A percentile compares a stretch with the other conserved stretches of the same genome.
phyloP scores from a whole-genome alignment of 768 basidiomycete genomes.

The Tricholoma hemisulphureum region DNA sequence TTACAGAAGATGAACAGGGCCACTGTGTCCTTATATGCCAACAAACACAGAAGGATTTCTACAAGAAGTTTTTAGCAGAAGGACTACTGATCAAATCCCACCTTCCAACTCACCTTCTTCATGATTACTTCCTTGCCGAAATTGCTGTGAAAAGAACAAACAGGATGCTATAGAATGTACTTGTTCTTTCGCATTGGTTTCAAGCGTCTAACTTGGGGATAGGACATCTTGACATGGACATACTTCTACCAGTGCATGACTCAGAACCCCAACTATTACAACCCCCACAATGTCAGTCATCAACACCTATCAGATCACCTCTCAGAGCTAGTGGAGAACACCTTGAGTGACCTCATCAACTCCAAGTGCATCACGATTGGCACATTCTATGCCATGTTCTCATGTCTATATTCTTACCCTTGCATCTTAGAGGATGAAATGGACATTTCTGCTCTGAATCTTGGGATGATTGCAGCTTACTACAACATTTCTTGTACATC shows the following conservation, averaged over 20 bases:
- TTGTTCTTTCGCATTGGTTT: constrained; percentile 10
- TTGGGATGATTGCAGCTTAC: constrained; percentile 98
- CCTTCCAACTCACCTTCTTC: constrained; percentile 82
- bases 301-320: constrained; percentile 94
- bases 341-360: constrained; percentile 84
- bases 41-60: constrained; percentile 97
- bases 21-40: constrained; percentile 98
- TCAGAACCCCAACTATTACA: constrained; percentile 95
- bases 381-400: constrained; percentile 25
- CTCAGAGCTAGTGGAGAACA: constrained; percentile 93
- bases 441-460: constrained; percentile 87
- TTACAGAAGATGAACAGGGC: constrained; percentile 81
- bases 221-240: constrained; percentile 98
- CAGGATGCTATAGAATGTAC: constrained; percentile 97
- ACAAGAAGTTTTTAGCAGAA: constrained; percentile 96
- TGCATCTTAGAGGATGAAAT: constrained; percentile 76
- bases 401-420: constrained; percentile 1
- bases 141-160: constrained; percentile 98
- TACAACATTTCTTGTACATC: constrained; percentile 86
- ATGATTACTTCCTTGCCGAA: constrained; percentile 98
- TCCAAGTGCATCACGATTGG: constrained; percentile 95
- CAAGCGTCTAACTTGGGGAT: neutral
- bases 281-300: constrained; percentile 91
- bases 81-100: constrained; percentile 98
- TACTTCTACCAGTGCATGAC: constrained; percentile 98